Conservation (phyloP, 1,284 basidiomycete species). For the Trichosporon asahii region DNA sequence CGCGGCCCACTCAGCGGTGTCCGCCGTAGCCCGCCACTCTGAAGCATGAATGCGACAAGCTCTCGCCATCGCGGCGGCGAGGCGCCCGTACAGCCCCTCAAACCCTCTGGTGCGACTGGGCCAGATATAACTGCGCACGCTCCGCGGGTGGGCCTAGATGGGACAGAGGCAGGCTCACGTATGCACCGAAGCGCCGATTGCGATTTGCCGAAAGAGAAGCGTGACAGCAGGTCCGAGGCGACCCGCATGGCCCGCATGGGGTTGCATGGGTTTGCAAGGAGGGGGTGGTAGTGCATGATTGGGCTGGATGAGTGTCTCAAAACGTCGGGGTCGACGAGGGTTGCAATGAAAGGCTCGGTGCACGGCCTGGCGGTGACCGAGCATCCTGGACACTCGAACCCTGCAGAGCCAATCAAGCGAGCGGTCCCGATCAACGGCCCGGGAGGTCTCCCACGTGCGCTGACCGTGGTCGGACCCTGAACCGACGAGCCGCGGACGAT, state of each 20-base stretch:
- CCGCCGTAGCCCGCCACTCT: not conserved
- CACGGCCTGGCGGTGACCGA: not conserved
- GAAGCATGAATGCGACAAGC: not conserved
- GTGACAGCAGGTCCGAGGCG: not conserved
- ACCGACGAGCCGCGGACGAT: not conserved
- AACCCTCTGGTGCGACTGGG: not conserved
- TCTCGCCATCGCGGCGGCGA: not conserved
- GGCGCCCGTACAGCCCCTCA: not conserved
- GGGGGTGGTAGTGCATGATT: too few species aligned
- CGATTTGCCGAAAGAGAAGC: not conserved
- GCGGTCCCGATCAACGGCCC: not conserved
- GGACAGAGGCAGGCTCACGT: not conserved
- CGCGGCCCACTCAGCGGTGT: not conserved
- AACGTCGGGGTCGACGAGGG: not conserved
- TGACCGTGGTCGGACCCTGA: not conserved
- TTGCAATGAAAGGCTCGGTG: not conserved
- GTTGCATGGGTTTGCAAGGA: too few species aligned
- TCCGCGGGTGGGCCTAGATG: not conserved
- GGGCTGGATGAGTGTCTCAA: too few species aligned
- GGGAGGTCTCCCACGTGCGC: not conserved
- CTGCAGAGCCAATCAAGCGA: not conserved
- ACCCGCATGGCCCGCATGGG: not conserved
- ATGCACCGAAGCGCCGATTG: not conserved
- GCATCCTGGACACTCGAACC: not conserved
- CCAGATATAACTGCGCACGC: not conserved